phyloP scores from a whole-genome alignment of 345 rosid genomes.

The Eucalyptus pauciflora region DNA sequence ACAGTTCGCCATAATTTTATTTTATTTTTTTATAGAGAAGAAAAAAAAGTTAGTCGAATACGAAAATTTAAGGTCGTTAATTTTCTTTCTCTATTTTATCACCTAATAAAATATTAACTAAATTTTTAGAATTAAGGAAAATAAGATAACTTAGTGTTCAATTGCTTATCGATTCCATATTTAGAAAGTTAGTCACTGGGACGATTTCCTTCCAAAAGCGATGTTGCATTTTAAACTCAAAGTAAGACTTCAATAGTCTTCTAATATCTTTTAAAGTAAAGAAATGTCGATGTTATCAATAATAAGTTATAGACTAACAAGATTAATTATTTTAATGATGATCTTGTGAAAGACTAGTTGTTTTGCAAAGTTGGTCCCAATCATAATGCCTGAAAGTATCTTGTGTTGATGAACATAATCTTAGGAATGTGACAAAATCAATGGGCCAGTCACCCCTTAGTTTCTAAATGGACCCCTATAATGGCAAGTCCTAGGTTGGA shows the following conservation, averaged over 20 bases:
- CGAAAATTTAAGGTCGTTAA: neutral
- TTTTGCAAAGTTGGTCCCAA: neutral
- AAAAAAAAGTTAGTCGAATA: neutral
- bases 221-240: neutral
- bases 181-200: accelerated
- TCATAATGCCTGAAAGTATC: accelerated
- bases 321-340: neutral
- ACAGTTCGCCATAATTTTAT: accelerated
- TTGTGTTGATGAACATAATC: accelerated
- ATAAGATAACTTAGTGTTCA: neutral
- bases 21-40: neutral
- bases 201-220: accelerated
- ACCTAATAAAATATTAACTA: neutral
- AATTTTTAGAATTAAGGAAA: neutral
- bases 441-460: accelerated
- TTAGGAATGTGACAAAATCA: accelerated
- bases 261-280: neutral
- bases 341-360: accelerated
- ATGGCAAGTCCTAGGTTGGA: neutral
- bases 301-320: neutral
- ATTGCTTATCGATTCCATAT: accelerated
- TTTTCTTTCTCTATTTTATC: neutral
- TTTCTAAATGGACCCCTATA: accelerated
- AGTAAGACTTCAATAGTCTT: neutral
- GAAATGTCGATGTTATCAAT: neutral